Conservation (phyloP, 2,329 filamentous ascomycete genomes). For the Xylaria sp. region DNA sequence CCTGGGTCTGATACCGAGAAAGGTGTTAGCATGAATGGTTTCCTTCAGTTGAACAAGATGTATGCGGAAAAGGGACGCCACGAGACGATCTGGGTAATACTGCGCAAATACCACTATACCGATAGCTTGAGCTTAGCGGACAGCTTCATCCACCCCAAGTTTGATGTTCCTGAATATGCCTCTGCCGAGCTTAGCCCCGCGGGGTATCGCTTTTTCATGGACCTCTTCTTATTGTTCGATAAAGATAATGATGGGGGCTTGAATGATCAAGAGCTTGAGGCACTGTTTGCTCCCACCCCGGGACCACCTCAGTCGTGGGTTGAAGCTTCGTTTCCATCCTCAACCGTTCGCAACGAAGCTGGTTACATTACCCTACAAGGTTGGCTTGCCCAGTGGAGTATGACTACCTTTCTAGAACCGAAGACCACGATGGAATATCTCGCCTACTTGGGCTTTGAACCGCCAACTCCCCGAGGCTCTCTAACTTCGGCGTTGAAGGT, state of each 20-base stretch:
- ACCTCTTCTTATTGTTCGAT: conserved; percentile 93
- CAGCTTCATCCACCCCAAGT: conserved; percentile 89
- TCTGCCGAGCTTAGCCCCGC: conserved; percentile 94
- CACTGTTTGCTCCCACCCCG: conserved; percentile 92
- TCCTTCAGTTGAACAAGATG: conserved; percentile 91
- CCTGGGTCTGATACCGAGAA: conserved; percentile 71
- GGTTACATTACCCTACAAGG: conserved; percentile 96
- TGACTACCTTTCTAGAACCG: conserved; percentile 97
- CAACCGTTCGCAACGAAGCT: conserved; percentile 93
- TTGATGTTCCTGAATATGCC: conserved; percentile 91
- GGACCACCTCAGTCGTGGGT: conserved; percentile 88
- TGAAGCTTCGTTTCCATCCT: conserved; percentile 89
- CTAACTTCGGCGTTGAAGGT: conserved; percentile 89
- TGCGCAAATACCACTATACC: conserved; percentile 94
- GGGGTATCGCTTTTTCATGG: conserved; percentile 97
- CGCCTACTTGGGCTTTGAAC: conserved; percentile 94
- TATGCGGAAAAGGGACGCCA: conserved; percentile 98
- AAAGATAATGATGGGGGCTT: conserved; percentile 97
- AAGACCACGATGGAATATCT: conserved; percentile 96
- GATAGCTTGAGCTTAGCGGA: conserved; percentile 94
- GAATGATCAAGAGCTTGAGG: conserved; percentile 84
- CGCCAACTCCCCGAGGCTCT: conserved; percentile 76
- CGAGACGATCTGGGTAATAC: conserved; percentile 97
- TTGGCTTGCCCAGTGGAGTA: conserved; percentile 99
- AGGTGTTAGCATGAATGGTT: conserved; percentile 85